phyloP scores from a whole-genome alignment of 2,329 filamentous ascomycete species.

The Diaporthe amygdali region DNA sequence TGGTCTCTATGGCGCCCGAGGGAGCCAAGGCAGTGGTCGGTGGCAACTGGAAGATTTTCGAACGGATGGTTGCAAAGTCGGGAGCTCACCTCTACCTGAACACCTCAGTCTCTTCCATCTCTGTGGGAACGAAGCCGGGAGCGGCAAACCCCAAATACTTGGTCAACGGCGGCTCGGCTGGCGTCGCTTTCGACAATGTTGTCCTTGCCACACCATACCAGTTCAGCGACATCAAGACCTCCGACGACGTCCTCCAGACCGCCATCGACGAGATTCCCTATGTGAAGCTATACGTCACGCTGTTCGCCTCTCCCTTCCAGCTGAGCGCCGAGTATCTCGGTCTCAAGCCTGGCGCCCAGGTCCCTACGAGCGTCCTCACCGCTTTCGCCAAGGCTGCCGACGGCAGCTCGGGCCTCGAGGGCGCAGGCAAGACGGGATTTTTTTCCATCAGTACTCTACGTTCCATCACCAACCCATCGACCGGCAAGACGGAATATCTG shows the following conservation, averaged over 20 bases:
- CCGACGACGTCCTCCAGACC: slow-evolving; percentile 70
- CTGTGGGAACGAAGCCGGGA: slow-evolving; percentile 47
- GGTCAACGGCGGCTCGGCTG: slow-evolving; percentile 44
- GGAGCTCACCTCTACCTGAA: slow-evolving; percentile 67
- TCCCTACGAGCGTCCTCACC: slow-evolving; percentile 81
- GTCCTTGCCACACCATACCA: slow-evolving; percentile 86
- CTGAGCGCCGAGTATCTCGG: slow-evolving; percentile 78
- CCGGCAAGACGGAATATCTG: slow-evolving; percentile 57
- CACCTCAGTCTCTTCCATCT: slow-evolving; percentile 69
- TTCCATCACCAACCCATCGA: slow-evolving; percentile 65
- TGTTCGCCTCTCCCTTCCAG: slow-evolving; percentile 79
- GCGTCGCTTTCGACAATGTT: slow-evolving; percentile 74
- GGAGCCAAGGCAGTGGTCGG: slow-evolving; percentile 80
- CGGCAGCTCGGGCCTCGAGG: slow-evolving; percentile 54
- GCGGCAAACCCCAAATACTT: slow-evolving; percentile 51
- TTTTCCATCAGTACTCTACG: slow-evolving; percentile 83
- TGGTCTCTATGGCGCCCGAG: slow-evolving; percentile 90
- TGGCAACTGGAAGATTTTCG: slow-evolving; percentile 95
- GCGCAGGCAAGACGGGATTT: slow-evolving; percentile 77
- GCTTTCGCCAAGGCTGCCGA: slow-evolving; percentile 71
- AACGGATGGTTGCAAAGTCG: slow-evolving; percentile 74
- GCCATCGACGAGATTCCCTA: slow-evolving; percentile 83
- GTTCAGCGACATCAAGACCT: slow-evolving; percentile 71
- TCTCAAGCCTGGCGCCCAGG: slow-evolving; percentile 57
- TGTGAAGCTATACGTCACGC: slow-evolving; percentile 83